Evolutionary conservation across 805 yeast genomes (phyloP).

Genomic region (Scheffersomyces ergatensis): DNA sequence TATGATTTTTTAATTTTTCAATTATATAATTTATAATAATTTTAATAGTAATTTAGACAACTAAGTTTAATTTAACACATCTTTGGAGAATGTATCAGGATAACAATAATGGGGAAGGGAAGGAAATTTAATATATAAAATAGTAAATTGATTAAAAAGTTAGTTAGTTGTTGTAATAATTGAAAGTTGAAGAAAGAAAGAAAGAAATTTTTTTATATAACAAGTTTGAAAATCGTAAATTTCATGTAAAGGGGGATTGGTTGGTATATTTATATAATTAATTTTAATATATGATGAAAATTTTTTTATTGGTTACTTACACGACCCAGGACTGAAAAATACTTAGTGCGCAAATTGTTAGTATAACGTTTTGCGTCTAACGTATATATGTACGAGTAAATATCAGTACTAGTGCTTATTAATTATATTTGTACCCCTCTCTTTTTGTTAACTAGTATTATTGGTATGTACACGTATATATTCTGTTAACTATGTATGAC

Average conservation of each 20-base stretch:
- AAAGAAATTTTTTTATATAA: constrained; percentile 2
- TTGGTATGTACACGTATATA: no score
- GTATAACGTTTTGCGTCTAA: no score
- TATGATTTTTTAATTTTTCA: constrained; percentile 9
- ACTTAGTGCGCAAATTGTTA: no score
- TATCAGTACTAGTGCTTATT: no score
- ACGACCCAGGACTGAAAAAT: no score
- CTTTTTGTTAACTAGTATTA: no score
- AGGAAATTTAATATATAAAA: constrained; percentile 1
- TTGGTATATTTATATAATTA: not conserved
- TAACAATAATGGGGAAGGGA: constrained; percentile 4
- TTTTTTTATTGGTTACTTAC: no score
- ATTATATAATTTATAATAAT: constrained; percentile 7
- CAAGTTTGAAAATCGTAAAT: no score
- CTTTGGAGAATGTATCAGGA: constrained; percentile 7
- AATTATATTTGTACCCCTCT: no score
- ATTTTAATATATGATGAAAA: no score
- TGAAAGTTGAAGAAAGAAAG: constrained; percentile 11
- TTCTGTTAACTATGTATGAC: no score
- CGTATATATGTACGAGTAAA: no score
- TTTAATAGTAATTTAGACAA: constrained; percentile 1
- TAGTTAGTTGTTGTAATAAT: constrained; percentile 8
- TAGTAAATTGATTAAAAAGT: not conserved
- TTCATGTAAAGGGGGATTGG: not conserved
- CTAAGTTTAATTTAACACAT: constrained; percentile 31